Evolutionary conservation across 495 filamentous ascomycete genomes (phyloP).

Genomic region (Rhypophila decipiens): DNA sequence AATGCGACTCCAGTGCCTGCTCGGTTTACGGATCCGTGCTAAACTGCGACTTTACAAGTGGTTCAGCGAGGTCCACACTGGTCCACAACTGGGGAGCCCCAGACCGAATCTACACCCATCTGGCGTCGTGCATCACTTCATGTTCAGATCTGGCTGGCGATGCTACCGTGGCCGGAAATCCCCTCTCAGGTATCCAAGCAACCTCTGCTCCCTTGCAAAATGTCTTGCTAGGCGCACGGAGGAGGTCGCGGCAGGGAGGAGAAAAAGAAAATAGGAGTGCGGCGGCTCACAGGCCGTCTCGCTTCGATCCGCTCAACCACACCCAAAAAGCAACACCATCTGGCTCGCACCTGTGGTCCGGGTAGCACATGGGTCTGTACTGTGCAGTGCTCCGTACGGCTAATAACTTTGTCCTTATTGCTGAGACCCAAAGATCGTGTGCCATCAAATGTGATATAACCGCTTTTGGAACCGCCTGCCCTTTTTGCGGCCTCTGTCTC

Average conservation of each 20-base stretch:
- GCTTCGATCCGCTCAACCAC: slow-evolving; percentile 22
- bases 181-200: neutral
- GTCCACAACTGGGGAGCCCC: slow-evolving; percentile 18
- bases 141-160: slow-evolving; percentile 14
- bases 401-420: no score
- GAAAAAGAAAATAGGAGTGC: slow-evolving; percentile 11
- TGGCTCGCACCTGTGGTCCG: slow-evolving; percentile 18
- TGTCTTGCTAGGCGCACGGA: slow-evolving; percentile 10
- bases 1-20: neutral
- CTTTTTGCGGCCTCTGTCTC: slow-evolving; percentile 1
- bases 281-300: slow-evolving; percentile 21
- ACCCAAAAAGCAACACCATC: slow-evolving; percentile 16
- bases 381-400: no score
- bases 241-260: slow-evolving; percentile 9
- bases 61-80: no score
- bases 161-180: slow-evolving; percentile 9
- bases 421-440: slow-evolving; percentile 17
- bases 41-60: no score
- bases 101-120: slow-evolving; percentile 14
- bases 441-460: slow-evolving; percentile 19
- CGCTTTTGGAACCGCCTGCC: slow-evolving; percentile 11
- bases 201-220: no score
- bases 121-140: slow-evolving; percentile 16
- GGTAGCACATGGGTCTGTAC: slow-evolving; percentile 18
- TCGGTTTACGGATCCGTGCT: no score